Evolutionary conservation across 1,284 basidiomycete genomes (phyloP).

Genomic region (Microbotryum saponariae): DNA sequence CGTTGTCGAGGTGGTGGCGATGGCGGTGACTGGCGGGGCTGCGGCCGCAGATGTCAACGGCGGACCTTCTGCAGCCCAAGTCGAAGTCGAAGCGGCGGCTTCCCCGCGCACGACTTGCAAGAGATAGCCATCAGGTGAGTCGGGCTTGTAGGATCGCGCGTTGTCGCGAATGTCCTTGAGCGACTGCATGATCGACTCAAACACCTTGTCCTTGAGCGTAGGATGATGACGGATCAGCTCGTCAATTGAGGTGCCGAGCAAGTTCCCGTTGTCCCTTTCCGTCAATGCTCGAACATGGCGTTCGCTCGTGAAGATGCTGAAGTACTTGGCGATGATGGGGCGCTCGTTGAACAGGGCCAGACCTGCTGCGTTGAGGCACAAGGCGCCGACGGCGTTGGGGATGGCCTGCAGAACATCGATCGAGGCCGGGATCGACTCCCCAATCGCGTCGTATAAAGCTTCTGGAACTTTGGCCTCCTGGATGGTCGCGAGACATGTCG

Average conservation of each 20-base stretch:
- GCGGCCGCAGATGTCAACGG: conserved; percentile 39
- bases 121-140: conserved; percentile 55
- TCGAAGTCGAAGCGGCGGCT: conserved; percentile 20
- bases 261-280: conserved; percentile 85
- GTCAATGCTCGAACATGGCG: conserved; percentile 76
- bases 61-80: conserved; percentile 34
- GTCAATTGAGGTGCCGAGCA: conserved; percentile 83
- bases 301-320: conserved; percentile 78
- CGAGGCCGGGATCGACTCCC: conserved; percentile 73
- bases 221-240: conserved; percentile 97
- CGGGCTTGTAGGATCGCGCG: conserved; percentile 53
- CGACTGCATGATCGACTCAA: conserved; percentile 63
- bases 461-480: conserved; percentile 89
- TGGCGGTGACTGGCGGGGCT: conserved; percentile 40
- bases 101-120: conserved; percentile 37
- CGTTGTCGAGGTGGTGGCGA: background rate
- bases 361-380: conserved; percentile 87
- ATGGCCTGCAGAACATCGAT: conserved; percentile 88
- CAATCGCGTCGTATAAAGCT: conserved; percentile 76
- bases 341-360: conserved; percentile 70
- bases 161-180: conserved; percentile 65
- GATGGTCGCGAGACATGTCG: conserved; percentile 82
- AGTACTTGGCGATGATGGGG: conserved; percentile 71
- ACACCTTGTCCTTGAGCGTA: conserved; percentile 66
- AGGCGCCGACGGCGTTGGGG: conserved; percentile 90